phyloP scores from a whole-genome alignment of 1,284 basidiomycete species.

The Heterobasidion parviporum region DNA sequence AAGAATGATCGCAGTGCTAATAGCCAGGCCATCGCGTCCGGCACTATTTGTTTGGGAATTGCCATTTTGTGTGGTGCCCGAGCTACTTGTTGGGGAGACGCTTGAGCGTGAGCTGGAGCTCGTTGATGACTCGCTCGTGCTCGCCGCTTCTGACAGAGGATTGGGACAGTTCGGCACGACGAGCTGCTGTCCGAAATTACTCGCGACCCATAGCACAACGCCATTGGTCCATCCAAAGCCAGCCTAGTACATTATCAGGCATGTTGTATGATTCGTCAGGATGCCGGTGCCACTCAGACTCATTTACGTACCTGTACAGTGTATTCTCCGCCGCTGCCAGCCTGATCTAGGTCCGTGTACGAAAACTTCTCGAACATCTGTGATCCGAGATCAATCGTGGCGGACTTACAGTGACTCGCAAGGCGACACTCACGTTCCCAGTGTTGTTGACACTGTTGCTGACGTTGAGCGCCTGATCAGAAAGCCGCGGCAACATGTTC shows the following conservation, averaged over 20 bases:
- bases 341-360: slow-evolving; percentile 69
- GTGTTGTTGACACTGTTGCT: slow-evolving; percentile 62
- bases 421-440: slow-evolving; percentile 50
- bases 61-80: neutral
- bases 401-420: neutral
- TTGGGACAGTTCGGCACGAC: slow-evolving; percentile 60
- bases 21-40: neutral
- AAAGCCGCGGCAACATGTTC: slow-evolving; percentile 58
- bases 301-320: slow-evolving; percentile 51
- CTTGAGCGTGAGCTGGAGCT: neutral
- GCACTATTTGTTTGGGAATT: neutral
- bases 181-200: slow-evolving; percentile 60
- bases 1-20: neutral
- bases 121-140: neutral
- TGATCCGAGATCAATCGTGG: neutral
- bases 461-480: slow-evolving; percentile 66
- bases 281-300: neutral
- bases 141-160: slow-evolving; percentile 20
- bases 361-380: slow-evolving; percentile 92
- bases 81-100: neutral
- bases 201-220: slow-evolving; percentile 69
- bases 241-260: slow-evolving; percentile 27
- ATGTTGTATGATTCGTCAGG: neutral
- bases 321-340: slow-evolving; percentile 83
- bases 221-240: slow-evolving; percentile 94